phyloP scores from a whole-genome alignment of 1,284 basidiomycete species.

The Cutaneotrichosporon dermatis region DNA sequence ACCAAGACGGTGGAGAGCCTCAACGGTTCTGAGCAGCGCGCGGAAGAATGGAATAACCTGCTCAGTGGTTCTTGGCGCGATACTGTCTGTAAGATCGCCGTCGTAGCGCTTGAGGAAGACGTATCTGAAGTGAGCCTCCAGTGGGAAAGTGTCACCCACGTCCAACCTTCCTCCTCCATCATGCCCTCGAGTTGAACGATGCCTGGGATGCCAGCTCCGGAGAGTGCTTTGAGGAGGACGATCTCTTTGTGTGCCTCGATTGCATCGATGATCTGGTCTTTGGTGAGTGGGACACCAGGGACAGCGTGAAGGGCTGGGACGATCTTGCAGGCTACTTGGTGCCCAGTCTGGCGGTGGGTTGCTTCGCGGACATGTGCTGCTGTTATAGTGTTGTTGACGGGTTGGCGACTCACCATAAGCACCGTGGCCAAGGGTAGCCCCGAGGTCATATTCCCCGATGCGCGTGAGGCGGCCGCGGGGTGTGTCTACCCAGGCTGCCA shows the following conservation, averaged over 20 bases:
- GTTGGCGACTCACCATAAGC: slow-evolving; percentile 36
- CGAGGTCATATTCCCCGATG: slow-evolving; percentile 42
- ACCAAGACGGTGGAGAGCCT: slow-evolving; percentile 38
- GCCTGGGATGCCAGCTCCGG: slow-evolving; percentile 38
- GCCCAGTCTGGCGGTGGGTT: slow-evolving; percentile 35
- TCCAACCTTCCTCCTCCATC: slow-evolving; percentile 44
- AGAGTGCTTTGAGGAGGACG: slow-evolving; percentile 42
- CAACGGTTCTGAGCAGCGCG: slow-evolving; percentile 32
- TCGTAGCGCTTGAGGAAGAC: slow-evolving; percentile 38
- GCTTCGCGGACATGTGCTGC: slow-evolving; percentile 47
- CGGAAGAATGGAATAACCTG: slow-evolving; percentile 36
- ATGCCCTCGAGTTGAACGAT: slow-evolving; percentile 43
- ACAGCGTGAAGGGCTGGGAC: slow-evolving; percentile 37
- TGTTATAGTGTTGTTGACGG: no score
- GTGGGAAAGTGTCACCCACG: slow-evolving; percentile 27
- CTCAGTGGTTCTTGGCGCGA: neutral
- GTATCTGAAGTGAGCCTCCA: slow-evolving; percentile 28
- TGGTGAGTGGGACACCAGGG: neutral
- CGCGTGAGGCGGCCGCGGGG: slow-evolving; percentile 28
- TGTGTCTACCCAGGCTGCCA: slow-evolving; percentile 13
- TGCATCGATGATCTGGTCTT: slow-evolving; percentile 34
- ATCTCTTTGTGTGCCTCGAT: slow-evolving; percentile 48
- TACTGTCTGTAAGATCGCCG: neutral
- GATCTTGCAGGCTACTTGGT: slow-evolving; percentile 47
- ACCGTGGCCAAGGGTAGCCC: slow-evolving; percentile 41